Conservation (phyloP, 78 protist species). For the Dictyostelium firmibasis region DNA sequence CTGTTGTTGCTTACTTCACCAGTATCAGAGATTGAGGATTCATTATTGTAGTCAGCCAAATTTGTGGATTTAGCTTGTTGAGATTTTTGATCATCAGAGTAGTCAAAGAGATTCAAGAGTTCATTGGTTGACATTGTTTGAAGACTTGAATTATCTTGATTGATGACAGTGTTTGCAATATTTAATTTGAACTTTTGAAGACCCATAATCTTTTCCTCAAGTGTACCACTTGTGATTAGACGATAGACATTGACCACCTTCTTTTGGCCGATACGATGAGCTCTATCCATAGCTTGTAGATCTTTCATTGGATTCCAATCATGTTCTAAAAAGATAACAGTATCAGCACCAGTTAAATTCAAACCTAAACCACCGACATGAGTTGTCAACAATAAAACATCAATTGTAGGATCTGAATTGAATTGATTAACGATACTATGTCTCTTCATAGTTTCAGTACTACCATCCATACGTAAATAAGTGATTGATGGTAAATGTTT, state of each 20-base stretch:
- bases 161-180: conserved; percentile 91
- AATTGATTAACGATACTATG: conserved; percentile 87
- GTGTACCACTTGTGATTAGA: conserved; percentile 89
- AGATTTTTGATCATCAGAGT: conserved; percentile 28
- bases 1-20: conserved; percentile 13
- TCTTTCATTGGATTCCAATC: conserved; percentile 99
- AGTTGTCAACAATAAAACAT: conserved; percentile 96
- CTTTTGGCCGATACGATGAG: conserved; percentile 97
- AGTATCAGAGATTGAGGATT: background rate
- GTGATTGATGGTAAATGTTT: conserved; percentile 85
- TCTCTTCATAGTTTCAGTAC: conserved; percentile 76
- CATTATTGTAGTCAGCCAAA: background rate
- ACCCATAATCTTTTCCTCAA: conserved; percentile 98
- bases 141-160: conserved; percentile 84
- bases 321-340: conserved; percentile 97
- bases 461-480: conserved; percentile 94
- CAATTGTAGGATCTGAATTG: conserved; percentile 94
- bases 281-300: conserved; percentile 97
- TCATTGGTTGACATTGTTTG: conserved; percentile 84
- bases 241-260: conserved; percentile 96
- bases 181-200: conserved; percentile 92
- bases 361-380: conserved; percentile 98
- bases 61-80: background rate
- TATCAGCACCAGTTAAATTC: conserved; percentile 98
- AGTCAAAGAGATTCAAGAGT: conserved; percentile 55